Percentiles rank a stretch among this genome's conserved stretches.
Conservation (phyloP, 2,329 filamentous ascomycete genomes). For the Elsinoe ampelina region DNA sequence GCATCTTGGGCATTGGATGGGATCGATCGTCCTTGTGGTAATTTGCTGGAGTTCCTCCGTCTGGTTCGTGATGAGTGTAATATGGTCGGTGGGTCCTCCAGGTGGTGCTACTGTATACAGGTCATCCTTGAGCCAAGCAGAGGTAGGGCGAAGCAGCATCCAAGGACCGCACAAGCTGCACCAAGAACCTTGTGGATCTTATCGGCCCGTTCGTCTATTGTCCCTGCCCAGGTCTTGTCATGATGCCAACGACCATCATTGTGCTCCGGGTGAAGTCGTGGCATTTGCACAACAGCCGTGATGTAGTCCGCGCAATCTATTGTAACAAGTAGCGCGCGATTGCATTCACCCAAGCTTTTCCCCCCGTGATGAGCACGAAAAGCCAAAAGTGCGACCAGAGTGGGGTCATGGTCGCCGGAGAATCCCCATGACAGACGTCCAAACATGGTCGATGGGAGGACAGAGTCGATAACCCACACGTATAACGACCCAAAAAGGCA, state of each 20-base stretch:
- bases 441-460: neutral
- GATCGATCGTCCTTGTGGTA: neutral
- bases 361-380: neutral
- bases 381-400: neutral
- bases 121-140: neutral
- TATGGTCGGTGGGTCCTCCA: too few relatives aligned
- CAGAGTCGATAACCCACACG: neutral
- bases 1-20: neutral
- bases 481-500: neutral
- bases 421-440: neutral
- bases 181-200: neutral
- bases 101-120: too few relatives aligned
- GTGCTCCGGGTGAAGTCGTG: neutral
- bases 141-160: neutral
- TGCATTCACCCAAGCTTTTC: neutral
- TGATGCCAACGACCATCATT: too few relatives aligned
- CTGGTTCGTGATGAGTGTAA: too few relatives aligned
- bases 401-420: neutral
- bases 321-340: neutral
- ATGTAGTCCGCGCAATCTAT: neutral
- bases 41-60: neutral
- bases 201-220: too few relatives aligned
- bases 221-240: too few relatives aligned
- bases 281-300: neutral
- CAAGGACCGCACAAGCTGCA: conserved; percentile 5